Percentiles rank a stretch among this genome's conserved stretches.
phyloP scores from a whole-genome alignment of 1,139 yeast species.

The Sugiyamaella japonica region DNA sequence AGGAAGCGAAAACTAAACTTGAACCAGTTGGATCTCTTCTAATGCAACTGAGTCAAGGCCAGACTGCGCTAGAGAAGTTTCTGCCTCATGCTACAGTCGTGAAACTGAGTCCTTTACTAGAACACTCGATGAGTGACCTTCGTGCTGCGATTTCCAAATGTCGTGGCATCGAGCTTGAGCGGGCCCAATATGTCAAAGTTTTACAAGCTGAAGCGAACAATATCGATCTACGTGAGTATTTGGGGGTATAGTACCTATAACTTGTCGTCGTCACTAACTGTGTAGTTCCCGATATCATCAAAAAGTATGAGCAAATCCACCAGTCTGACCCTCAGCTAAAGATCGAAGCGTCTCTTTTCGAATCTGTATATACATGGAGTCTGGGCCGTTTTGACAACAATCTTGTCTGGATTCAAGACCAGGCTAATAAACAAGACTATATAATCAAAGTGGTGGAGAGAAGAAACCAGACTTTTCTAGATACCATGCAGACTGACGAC shows the following conservation, averaged over 20 bases:
- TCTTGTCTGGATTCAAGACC: slow-evolving; percentile 43
- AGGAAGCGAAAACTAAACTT: slow-evolving; percentile 48
- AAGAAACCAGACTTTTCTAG: slow-evolving; percentile 45
- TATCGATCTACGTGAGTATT: slow-evolving; percentile 30
- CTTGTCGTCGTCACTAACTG: slow-evolving; percentile 14
- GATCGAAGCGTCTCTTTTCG: slow-evolving; percentile 36
- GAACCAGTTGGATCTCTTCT: slow-evolving; percentile 48
- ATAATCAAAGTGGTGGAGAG: slow-evolving; percentile 49
- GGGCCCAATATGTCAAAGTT: slow-evolving; percentile 33
- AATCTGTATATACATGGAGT: slow-evolving; percentile 35
- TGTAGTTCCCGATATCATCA: slow-evolving; percentile 29
- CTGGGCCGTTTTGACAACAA: slow-evolving; percentile 46
- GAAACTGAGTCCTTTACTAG: slow-evolving; percentile 47
- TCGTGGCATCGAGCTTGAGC: slow-evolving; percentile 31
- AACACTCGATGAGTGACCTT: slow-evolving; percentile 45
- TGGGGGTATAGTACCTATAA: not conserved
- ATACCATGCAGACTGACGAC: slow-evolving; percentile 36
- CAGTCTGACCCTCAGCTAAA: slow-evolving; percentile 31
- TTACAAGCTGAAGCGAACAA: slow-evolving; percentile 35
- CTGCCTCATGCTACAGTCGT: slow-evolving; percentile 54
- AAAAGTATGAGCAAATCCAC: slow-evolving; percentile 26
- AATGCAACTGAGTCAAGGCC: slow-evolving; percentile 48
- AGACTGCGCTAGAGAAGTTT: slow-evolving; percentile 42
- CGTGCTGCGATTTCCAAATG: slow-evolving; percentile 43
- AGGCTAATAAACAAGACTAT: slow-evolving; percentile 46